Conservation (phyloP, 345 rosid species). For the Aquilaria sinensis region DNA sequence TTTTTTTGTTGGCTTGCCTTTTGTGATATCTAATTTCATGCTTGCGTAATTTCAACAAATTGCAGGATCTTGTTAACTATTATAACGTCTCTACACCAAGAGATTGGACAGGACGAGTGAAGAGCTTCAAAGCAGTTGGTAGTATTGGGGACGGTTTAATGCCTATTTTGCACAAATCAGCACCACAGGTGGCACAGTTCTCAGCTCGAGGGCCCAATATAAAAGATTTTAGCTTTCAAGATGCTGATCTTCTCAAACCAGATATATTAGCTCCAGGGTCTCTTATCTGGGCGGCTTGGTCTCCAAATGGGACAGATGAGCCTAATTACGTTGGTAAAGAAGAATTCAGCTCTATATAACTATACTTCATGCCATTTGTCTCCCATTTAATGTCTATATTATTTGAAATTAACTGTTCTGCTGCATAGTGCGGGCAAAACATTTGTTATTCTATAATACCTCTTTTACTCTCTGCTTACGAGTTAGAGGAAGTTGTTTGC, state of each 20-base stretch:
- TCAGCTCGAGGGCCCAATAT: conserved; percentile 98
- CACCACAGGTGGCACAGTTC: conserved; percentile 94
- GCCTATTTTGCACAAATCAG: conserved; percentile 94
- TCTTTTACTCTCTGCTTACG: background rate
- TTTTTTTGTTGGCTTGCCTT: background rate
- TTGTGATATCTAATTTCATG: background rate
- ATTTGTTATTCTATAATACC: background rate
- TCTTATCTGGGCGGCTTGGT: conserved; percentile 99
- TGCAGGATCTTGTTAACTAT: conserved; percentile 87
- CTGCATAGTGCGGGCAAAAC: too few relatives aligned
- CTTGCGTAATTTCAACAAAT: conserved; percentile 10
- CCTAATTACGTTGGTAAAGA: conserved; percentile 74
- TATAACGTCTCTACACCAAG: conserved; percentile 85
- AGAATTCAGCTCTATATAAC: background rate
- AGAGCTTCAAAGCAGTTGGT: conserved; percentile 76
- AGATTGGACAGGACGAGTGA: conserved; percentile 98
- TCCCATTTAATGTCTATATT: too few relatives aligned
- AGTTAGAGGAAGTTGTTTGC: too few relatives aligned
- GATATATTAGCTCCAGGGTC: conserved; percentile 98
- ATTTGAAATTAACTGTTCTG: too few relatives aligned
- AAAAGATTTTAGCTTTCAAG: conserved; percentile 88
- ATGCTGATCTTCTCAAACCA: conserved; percentile 99
- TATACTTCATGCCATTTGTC: conserved; percentile 1
- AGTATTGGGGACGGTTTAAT: conserved; percentile 91
- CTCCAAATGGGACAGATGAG: conserved; percentile 96